These are phyloP conservation scores for Cytospora leucostoma DNA, from an alignment of 2,329 filamentous ascomycete genomes.

Conservation along the genomic window DNA sequence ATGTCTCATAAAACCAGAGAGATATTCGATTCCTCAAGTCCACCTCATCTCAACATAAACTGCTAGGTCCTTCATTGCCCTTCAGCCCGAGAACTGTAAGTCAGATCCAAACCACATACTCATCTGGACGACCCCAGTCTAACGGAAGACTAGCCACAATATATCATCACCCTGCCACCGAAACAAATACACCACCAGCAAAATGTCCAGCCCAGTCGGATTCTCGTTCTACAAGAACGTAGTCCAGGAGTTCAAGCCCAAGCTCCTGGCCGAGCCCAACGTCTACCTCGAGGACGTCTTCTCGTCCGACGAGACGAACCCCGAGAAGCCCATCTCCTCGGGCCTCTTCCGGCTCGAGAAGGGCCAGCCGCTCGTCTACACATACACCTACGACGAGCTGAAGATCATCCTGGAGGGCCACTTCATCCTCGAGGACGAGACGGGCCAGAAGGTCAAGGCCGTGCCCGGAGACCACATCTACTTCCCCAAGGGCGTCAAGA, in stretches of 20 bases:
- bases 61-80: too few relatives aligned
- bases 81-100: too few relatives aligned
- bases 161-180: not conserved
- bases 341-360: conserved; percentile 70
- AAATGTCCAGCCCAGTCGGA: conserved; percentile 5
- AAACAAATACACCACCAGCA: not conserved
- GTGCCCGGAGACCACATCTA: conserved; percentile 67
- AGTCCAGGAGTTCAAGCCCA: conserved; percentile 54
- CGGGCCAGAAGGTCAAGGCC: conserved; percentile 60
- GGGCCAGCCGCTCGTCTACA: conserved; percentile 67
- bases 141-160: not conserved
- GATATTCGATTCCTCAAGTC: not conserved
- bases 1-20: not conserved
- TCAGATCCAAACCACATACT: too few relatives aligned
- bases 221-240: conserved; percentile 15
- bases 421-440: conserved; percentile 65
- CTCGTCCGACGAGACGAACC: conserved; percentile 55
- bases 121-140: not conserved
- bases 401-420: conserved; percentile 71
- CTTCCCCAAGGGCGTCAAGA: conserved; percentile 66
- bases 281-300: conserved; percentile 66
- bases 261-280: conserved; percentile 68
- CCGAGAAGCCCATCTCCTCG: conserved; percentile 60
- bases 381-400: conserved; percentile 69
- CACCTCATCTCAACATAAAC: too few relatives aligned